Evolutionary conservation across 768 basidiomycete species (phyloP), one percentile per base, ranked within the genome.

Genomic region (Xerocomellus amylosporus): DNA sequence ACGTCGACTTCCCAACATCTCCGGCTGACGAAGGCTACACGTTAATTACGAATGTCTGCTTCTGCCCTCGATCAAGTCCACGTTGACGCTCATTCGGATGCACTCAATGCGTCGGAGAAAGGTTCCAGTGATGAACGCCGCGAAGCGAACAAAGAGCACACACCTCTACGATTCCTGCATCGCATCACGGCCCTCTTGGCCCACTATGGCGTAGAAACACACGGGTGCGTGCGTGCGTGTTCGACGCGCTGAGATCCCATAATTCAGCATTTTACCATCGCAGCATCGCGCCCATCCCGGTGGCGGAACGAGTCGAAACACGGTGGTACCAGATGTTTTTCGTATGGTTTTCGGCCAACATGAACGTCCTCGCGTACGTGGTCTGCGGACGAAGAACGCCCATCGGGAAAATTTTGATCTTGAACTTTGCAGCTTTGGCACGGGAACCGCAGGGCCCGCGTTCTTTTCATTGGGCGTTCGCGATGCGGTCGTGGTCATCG

Each of bases 381-480:
- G 14, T 47, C 12, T 31, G 8, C 28, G 20, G 12, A 20, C 10
- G 17, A 14, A 19, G 22, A n/a, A 24, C n/a, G 8, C 17, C 20
- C 12, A 22, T 9, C 7, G 7, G 30, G 24, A 17, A 24, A 20
- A 9, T 10, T 39, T n/a, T 28, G 30, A 44, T 36, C n/a, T 15
- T 14, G 33, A n/a, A 13, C 20, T 15, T 46, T 31, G 28, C 41
- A 80, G 79, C 6, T 76, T 82, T 48, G 74, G 78, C 9, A 76
- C 78, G 10, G 82, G 82, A 1, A 75, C 76, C 0, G 68, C 76
- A 0, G 82, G 81, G 0, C 82, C 82, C 0, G 73, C 79, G 1
- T 75, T 77, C 55, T 83, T 77, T 56, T 72, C 73, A 3, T 67
- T 83, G 17, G 74, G 77, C 10, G 63, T 78, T 38, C 70, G 73